Evolutionary conservation across 768 basidiomycete species (phyloP).

Genomic region (Suillus ampliporus): DNA sequence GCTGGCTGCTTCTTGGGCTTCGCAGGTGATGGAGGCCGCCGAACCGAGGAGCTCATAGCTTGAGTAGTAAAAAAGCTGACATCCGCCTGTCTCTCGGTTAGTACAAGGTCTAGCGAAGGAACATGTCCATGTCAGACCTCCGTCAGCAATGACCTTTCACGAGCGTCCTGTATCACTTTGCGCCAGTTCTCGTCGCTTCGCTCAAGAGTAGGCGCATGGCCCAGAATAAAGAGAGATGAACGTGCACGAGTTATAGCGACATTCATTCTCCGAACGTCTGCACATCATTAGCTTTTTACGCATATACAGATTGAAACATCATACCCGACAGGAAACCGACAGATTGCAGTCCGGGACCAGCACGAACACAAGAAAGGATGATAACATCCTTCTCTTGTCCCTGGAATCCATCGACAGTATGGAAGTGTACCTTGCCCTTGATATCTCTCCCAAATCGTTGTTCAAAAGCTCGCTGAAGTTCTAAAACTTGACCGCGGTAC

Average conservation of each 20-base stretch:
- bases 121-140: conserved; percentile 53
- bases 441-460: conserved; percentile 75
- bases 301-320: conserved; percentile 12
- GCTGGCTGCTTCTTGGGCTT: conserved; percentile 27
- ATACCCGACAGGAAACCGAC: conserved; percentile 90
- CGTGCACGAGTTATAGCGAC: conserved; percentile 98
- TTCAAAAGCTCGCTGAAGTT: conserved; percentile 73
- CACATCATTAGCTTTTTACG: conserved; percentile 10
- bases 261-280: conserved; percentile 91
- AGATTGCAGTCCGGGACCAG: conserved; percentile 79
- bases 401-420: conserved; percentile 98
- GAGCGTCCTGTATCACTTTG: conserved; percentile 77
- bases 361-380: conserved; percentile 95
- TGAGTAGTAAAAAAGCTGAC: conserved; percentile 45
- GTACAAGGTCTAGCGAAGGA: background rate
- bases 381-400: conserved; percentile 99
- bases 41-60: conserved; percentile 17
- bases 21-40: conserved; percentile 22
- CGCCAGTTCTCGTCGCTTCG: conserved; percentile 84
- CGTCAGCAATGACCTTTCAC: conserved; percentile 62
- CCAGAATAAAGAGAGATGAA: conserved; percentile 92
- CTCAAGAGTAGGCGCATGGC: conserved; percentile 88
- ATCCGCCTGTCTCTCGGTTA: conserved; percentile 36
- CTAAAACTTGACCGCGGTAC: conserved; percentile 89
- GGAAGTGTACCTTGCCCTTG: conserved; percentile 80